These are phyloP conservation scores for Thyridium curvatum DNA, from an alignment of 2,329 filamentous ascomycete species.

Conservation along the genomic window DNA sequence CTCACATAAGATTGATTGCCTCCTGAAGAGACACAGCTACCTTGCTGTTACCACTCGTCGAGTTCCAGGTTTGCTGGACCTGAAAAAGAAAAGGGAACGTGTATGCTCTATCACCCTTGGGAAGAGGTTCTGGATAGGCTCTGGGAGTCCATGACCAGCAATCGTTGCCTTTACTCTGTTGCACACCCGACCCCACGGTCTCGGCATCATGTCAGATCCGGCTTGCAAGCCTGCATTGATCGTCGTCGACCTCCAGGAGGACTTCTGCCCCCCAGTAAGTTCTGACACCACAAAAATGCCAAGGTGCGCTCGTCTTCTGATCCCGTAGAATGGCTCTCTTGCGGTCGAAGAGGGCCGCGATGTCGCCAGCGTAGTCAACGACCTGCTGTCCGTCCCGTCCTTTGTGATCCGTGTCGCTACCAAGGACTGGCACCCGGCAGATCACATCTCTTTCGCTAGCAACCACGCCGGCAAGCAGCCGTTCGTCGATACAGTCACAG, in stretches of 20 bases:
- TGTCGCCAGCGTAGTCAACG: conserved; percentile 67
- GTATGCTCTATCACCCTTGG: no score
- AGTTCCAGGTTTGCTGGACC: no score
- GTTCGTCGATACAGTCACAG: conserved; percentile 57
- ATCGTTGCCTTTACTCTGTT: no score
- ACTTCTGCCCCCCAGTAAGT: conserved; percentile 86
- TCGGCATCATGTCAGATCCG: not conserved
- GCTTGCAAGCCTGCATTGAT: conserved; percentile 49
- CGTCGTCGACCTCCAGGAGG: conserved; percentile 86
- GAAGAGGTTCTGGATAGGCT: no score
- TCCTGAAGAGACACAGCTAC: no score
- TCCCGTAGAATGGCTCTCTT: conserved; percentile 67
- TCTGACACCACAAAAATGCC: conserved; percentile 7
- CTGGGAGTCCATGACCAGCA: no score
- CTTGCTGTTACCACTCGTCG: no score
- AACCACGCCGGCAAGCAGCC: conserved; percentile 67
- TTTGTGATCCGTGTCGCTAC: conserved; percentile 76
- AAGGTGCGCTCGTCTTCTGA: conserved; percentile 1
- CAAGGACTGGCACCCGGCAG: conserved; percentile 81
- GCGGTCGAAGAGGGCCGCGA: conserved; percentile 69
- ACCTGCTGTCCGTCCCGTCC: conserved; percentile 61
- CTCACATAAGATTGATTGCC: no score
- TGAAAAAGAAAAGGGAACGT: no score
- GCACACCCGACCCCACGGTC: no score
- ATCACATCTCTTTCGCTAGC: conserved; percentile 83